phyloP scores from a whole-genome alignment of 768 basidiomycete species.

The Tulasnella sp. region DNA sequence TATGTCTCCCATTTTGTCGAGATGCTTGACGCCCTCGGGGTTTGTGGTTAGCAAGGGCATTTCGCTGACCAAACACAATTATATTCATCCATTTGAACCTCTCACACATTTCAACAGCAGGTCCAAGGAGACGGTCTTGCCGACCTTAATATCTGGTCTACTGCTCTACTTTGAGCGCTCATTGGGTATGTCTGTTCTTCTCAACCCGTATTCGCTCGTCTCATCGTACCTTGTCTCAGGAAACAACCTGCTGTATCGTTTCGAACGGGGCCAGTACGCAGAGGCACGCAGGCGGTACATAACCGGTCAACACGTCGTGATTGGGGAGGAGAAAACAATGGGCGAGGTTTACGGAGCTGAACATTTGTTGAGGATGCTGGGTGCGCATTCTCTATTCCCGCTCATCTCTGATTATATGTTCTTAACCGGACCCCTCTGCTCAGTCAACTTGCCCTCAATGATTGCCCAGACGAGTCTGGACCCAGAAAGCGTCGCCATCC shows the following conservation, averaged over 20 bases:
- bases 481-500: constrained; percentile 71
- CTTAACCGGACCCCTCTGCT: constrained; percentile 25
- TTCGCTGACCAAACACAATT: not conserved
- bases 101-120: constrained; percentile 37
- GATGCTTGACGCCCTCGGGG: not conserved
- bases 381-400: constrained; percentile 47
- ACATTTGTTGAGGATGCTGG: constrained; percentile 86
- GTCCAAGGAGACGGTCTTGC: constrained; percentile 64
- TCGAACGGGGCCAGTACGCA: constrained; percentile 91
- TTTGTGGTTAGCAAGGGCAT: not conserved
- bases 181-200: constrained; percentile 41
- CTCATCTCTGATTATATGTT: not conserved
- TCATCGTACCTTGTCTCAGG: constrained; percentile 38
- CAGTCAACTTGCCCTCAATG: constrained; percentile 90
- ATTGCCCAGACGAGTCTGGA: constrained; percentile 89
- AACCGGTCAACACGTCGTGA: constrained; percentile 65
- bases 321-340: constrained; percentile 77
- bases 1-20: not conserved
- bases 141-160: constrained; percentile 81
- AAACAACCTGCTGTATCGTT: constrained; percentile 86
- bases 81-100: not conserved
- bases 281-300: constrained; percentile 68
- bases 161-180: constrained; percentile 92
- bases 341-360: constrained; percentile 91
- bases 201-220: not conserved